These are phyloP conservation scores for Hanseniaspora singularis DNA, from an alignment of 805 yeast genomes.

Conservation along the genomic window DNA sequence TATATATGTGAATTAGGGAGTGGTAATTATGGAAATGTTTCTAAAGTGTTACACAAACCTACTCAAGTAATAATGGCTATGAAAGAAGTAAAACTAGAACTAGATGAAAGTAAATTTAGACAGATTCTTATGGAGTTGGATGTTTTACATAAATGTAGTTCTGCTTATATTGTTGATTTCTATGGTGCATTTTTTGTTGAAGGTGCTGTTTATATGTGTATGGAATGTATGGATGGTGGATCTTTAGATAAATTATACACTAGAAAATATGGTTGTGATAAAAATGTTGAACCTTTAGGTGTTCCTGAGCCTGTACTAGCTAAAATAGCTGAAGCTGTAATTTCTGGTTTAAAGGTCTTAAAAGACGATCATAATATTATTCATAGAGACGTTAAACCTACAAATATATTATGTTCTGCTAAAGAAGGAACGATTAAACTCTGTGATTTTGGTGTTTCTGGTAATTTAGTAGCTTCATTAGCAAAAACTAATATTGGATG, in stretches of 20 bases:
- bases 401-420: conserved; percentile 74
- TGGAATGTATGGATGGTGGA: conserved; percentile 96
- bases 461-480: conserved; percentile 84
- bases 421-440: conserved; percentile 71
- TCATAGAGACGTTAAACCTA: conserved; percentile 94
- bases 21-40: conserved; percentile 93
- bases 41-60: conserved; percentile 85
- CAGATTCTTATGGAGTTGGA: conserved; percentile 95
- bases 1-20: conserved; percentile 81
- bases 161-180: conserved; percentile 87
- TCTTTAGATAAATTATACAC: conserved; percentile 79
- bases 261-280: conserved; percentile 22
- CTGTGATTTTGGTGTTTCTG: conserved; percentile 94
- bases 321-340: conserved; percentile 64
- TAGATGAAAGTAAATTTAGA: conserved; percentile 85
- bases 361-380: conserved; percentile 87
- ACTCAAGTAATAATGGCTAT: conserved; percentile 89
- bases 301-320: conserved; percentile 72
- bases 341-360: conserved; percentile 66
- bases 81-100: conserved; percentile 88
- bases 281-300: conserved; percentile 32
- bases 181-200: conserved; percentile 96
- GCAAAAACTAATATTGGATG: conserved; percentile 96
- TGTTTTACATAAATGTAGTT: conserved; percentile 77
- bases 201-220: conserved; percentile 96